Evolutionary conservation across 169 alveolate genomes (phyloP), one percentile per base, ranked within the genome.

Genomic region (Babesia bigemina): DNA sequence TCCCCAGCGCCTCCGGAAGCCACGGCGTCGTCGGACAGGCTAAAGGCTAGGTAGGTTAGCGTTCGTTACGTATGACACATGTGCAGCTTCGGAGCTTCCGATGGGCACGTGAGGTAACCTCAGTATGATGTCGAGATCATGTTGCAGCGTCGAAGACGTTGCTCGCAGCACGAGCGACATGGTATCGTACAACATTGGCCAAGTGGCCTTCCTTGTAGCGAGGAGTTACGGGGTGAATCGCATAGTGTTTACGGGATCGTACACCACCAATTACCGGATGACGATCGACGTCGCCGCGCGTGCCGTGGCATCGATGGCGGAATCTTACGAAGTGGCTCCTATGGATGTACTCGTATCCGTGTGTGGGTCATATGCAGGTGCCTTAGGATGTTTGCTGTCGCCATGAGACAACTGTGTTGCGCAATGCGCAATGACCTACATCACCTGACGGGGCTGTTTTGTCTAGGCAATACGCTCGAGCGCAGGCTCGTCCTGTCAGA

Each of bases 131-230:
- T 19, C 36, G 22, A 16, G 33, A 12, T 11, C 1, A 13, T 28
- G 63, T 21, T 24, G 28, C 71, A 67, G 76, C 28, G 53, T 11
- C 6, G 76, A 67, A 44, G 39, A 67, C 58, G 22, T 48, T 14
- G 48, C 55, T 45, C 62, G 70, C 21, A 63, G 78, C 55, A 45
- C 53, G 28, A 56, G 56, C 22, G 84, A 71, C 55, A 72, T 79
- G 87, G 39, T 79, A 45, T 49, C 84, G n/a, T 63, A 71, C 77
- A 79, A 74, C 36, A 70, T 58, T 16, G 87, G 87, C 42, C 52
- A 28, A 21, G 11, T 79, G 16, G 84, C 75, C 33, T 72, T 55
- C 60, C 39, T 79, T 1, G 67, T 79, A n/a, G 87, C 84, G 8
- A 79, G 60, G 33, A 57, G 26, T 0, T 45, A 79, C 61, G 76